Conservation (phyloP, 73 alveolate species). For the Breviolum minutum region DNA sequence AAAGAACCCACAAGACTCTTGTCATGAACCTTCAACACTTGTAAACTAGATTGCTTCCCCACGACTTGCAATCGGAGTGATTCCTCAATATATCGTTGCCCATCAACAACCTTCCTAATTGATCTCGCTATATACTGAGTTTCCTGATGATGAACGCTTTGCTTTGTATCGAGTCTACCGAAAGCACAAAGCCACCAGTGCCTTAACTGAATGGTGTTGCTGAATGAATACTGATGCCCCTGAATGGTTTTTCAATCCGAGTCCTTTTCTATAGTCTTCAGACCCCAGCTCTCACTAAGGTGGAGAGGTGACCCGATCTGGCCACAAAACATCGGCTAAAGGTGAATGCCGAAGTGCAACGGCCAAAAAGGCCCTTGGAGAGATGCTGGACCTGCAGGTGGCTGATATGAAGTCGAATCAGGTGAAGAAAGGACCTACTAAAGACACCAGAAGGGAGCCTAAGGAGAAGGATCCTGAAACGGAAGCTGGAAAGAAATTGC, state of each 20-base stretch:
- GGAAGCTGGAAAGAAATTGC: too few species aligned
- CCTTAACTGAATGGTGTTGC: neutral
- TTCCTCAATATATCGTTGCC: too few species aligned
- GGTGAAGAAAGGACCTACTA: too few species aligned
- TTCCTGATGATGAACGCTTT: neutral
- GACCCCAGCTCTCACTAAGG: neutral
- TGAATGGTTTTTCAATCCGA: too few species aligned
- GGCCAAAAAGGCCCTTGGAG: neutral
- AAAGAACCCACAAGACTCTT: neutral
- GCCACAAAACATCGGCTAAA: neutral
- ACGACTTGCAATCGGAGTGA: too few species aligned
- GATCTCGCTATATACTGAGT: neutral
- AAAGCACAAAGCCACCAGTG: neutral
- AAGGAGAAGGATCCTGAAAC: too few species aligned
- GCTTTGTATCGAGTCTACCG: neutral
- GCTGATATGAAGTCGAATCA: neutral
- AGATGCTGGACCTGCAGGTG: neutral
- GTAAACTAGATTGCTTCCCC: too few species aligned
- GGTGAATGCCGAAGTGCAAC: neutral
- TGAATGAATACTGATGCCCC: too few species aligned
- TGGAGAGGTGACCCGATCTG: neutral
- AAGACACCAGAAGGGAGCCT: too few species aligned
- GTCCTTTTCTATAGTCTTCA: too few species aligned
- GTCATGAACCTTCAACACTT: too few species aligned
- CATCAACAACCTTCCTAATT: too few species aligned